These are phyloP conservation scores for Alternaria burnsii DNA, from an alignment of 2,329 filamentous ascomycete genomes.

Conservation along the genomic window DNA sequence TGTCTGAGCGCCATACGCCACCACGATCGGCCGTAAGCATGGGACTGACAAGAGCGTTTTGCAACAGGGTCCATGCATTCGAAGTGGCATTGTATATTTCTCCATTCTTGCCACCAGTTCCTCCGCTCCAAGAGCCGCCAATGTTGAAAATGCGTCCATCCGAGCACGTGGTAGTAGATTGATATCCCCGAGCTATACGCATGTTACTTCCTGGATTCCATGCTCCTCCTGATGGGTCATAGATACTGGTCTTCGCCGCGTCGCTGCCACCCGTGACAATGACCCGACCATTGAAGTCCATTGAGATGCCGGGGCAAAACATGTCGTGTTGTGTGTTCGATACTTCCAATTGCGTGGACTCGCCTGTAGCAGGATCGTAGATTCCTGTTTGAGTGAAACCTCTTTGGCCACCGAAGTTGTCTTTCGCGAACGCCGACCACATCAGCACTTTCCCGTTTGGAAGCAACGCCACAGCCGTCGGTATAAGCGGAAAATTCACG, in stretches of 20 bases:
- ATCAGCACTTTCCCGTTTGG: conserved; percentile 36
- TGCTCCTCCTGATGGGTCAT: conserved; percentile 51
- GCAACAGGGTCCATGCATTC: conserved; percentile 59
- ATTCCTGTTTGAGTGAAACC: conserved; percentile 45
- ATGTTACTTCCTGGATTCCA: conserved; percentile 61
- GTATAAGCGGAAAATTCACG: conserved; percentile 39
- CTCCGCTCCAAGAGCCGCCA: conserved; percentile 66
- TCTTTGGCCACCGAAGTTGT: conserved; percentile 28
- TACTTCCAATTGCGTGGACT: conserved; percentile 37
- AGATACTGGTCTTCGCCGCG: conserved; percentile 57
- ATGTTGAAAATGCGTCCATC: conserved; percentile 67
- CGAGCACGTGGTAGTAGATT: conserved; percentile 60
- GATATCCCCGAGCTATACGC: conserved; percentile 68
- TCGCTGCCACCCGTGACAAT: conserved; percentile 65
- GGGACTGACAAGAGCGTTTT: conserved; percentile 55
- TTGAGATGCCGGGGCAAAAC: conserved; percentile 65
- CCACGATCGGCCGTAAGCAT: conserved; percentile 61
- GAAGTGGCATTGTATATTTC: conserved; percentile 56
- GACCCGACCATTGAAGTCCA: conserved; percentile 59
- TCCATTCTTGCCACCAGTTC: conserved; percentile 61
- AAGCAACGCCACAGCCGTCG: conserved; percentile 35
- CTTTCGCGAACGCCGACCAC: conserved; percentile 32
- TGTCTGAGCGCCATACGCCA: conserved; percentile 59
- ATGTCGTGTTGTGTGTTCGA: conserved; percentile 61
- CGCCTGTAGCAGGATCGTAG: conserved; percentile 40